Percentiles rank a stretch among this genome's conserved stretches.
These are phyloP conservation scores for Acanthamoeba divionensis DNA, from an alignment of 208 protist species.

Conservation along the genomic window DNA sequence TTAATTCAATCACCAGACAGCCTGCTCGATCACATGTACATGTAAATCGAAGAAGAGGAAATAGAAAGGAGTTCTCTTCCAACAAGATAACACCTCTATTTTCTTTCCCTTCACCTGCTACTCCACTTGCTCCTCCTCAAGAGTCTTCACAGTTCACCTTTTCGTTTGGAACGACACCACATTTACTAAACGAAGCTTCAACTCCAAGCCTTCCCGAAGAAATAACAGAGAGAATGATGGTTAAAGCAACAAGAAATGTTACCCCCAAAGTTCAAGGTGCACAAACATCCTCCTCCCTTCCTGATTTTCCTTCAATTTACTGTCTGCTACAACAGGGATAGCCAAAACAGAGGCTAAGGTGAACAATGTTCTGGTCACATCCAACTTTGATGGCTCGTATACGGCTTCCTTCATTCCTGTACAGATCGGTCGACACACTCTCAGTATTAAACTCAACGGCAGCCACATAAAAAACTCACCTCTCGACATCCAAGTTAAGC, in stretches of 20 bases:
- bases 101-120: neutral
- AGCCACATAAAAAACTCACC: slow-evolving; percentile 1
- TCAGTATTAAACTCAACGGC: neutral
- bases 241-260: too few species aligned
- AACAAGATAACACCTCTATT: neutral
- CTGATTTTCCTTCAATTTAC: neutral
- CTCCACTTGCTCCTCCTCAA: too few species aligned
- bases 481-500: neutral
- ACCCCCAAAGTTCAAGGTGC: too few species aligned
- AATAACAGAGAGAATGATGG: neutral
- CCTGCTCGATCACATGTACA: neutral
- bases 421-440: neutral
- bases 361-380: neutral
- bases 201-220: neutral
- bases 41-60: neutral
- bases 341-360: neutral
- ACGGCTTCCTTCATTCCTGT: neutral
- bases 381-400: neutral
- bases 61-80: neutral
- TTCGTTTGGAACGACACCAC: too few species aligned
- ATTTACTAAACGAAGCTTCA: neutral
- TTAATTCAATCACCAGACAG: neutral
- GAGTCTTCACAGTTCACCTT: too few species aligned
- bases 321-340: neutral
- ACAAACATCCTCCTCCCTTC: too few species aligned